phyloP scores from a whole-genome alignment of 805 yeast species.

The Jamesozyma rosinii region DNA sequence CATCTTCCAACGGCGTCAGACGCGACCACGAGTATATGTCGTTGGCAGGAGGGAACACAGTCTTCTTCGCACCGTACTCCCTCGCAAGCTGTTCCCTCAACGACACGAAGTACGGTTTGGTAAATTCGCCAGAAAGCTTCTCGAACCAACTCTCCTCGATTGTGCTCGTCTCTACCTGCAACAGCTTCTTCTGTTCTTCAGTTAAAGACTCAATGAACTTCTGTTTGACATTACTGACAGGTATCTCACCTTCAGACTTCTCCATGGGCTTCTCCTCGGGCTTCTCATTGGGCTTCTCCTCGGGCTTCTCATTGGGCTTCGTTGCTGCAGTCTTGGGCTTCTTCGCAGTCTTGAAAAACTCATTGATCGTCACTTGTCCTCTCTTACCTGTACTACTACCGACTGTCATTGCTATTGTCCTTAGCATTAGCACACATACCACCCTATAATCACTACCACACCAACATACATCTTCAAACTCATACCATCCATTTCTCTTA shows the following conservation, averaged over 20 bases:
- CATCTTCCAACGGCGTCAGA: slow-evolving; percentile 63
- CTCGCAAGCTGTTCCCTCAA: slow-evolving; percentile 54
- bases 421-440: neutral
- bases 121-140: slow-evolving; percentile 57
- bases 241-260: too few species aligned
- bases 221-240: neutral
- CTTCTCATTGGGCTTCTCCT: neutral
- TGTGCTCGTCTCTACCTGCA: slow-evolving; percentile 48
- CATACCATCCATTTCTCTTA: too few species aligned
- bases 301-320: neutral
- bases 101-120: slow-evolving; percentile 73
- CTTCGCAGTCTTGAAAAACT: slow-evolving; percentile 12
- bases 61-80: slow-evolving; percentile 33
- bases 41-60: slow-evolving; percentile 67
- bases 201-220: neutral
- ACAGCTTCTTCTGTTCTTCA: slow-evolving; percentile 1
- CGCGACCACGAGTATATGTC: slow-evolving; percentile 90
- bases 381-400: slow-evolving; percentile 2
- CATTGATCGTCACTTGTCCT: slow-evolving; percentile 12
- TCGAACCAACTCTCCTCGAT: slow-evolving; percentile 75
- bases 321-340: slow-evolving; percentile 1
- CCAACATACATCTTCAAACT: too few species aligned
- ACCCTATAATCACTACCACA: too few species aligned
- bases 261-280: neutral
- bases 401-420: slow-evolving; percentile 1